These are phyloP conservation scores for Thermomyces lanuginosus DNA, from an alignment of 2,329 filamentous ascomycete species.

Conservation along the genomic window DNA sequence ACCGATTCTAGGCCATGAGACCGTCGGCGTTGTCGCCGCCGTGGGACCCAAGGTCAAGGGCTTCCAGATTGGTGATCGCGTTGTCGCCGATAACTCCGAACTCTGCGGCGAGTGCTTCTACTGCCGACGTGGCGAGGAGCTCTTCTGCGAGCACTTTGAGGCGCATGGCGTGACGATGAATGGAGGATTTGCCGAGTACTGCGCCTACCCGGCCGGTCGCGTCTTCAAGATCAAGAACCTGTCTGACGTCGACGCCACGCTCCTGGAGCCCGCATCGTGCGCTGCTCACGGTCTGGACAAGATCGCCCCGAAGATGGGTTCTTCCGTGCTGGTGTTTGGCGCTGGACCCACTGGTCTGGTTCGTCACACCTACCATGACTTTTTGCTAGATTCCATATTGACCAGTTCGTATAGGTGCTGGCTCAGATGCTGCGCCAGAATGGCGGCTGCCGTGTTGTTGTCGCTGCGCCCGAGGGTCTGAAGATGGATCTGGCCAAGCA, in stretches of 20 bases:
- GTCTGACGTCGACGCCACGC: constrained; percentile 47
- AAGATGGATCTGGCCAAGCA: constrained; percentile 52
- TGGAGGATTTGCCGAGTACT: constrained; percentile 59
- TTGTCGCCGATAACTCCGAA: constrained; percentile 40
- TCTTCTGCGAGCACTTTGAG: constrained; percentile 54
- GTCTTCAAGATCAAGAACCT: constrained; percentile 52
- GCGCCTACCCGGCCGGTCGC: constrained; percentile 37
- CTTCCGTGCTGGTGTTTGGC: constrained; percentile 49
- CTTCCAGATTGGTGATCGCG: constrained; percentile 46
- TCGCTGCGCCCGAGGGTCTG: constrained; percentile 50
- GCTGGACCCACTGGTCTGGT: constrained; percentile 50
- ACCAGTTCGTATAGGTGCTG: constrained; percentile 22
- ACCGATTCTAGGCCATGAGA: constrained; percentile 41
- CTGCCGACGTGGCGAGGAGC: constrained; percentile 49
- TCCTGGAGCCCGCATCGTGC: constrained; percentile 53
- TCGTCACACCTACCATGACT: constrained; percentile 1
- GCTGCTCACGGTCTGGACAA: constrained; percentile 52
- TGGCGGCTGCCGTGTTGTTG: constrained; percentile 52
- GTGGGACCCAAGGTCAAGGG: constrained; percentile 42
- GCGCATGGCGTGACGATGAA: constrained; percentile 45
- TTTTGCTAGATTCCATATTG: neutral
- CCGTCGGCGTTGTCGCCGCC: constrained; percentile 47
- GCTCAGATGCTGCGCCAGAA: constrained; percentile 48
- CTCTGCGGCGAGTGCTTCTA: constrained; percentile 59
- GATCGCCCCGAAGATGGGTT: constrained; percentile 48